Evolutionary conservation across 208 protist species (phyloP).

Genomic region (Acanthamoeba lenticulata): DNA sequence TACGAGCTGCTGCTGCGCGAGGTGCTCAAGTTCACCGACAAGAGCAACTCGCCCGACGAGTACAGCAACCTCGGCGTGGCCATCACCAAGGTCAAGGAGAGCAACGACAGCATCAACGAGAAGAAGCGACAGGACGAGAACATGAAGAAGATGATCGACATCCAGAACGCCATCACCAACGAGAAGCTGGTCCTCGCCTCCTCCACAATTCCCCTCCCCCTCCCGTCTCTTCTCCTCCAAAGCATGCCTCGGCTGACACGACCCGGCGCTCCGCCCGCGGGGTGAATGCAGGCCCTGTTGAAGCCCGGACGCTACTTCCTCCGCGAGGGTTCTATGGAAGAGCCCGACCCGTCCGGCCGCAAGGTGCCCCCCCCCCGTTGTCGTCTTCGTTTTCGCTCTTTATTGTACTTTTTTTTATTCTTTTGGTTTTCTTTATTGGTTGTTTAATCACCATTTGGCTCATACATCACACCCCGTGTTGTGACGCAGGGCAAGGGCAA

Average conservation of each 20-base stretch:
- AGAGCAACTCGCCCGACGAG: background rate
- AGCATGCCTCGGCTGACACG: background rate
- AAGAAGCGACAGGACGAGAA: conserved; percentile 49
- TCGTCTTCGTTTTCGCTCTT: too few relatives aligned
- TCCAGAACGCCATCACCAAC: conserved; percentile 39
- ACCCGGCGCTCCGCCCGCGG: background rate
- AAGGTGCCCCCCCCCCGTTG: background rate
- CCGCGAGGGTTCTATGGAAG: conserved; percentile 26
- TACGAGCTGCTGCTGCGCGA: conserved; percentile 40
- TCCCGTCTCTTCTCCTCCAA: background rate
- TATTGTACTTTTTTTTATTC: too few relatives aligned
- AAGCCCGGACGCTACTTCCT: background rate
- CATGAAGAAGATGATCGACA: conserved; percentile 51
- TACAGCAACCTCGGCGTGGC: background rate
- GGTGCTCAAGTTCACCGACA: conserved; percentile 31
- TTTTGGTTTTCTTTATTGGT: too few relatives aligned
- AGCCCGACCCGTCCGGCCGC: background rate
- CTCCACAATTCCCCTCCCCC: background rate
- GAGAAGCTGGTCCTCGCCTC: background rate
- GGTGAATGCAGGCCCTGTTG: background rate
- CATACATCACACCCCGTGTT: too few relatives aligned
- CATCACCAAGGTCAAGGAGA: conserved; percentile 32
- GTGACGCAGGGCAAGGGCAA: background rate
- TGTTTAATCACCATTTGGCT: too few relatives aligned
- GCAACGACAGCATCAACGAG: conserved; percentile 56